These are phyloP conservation scores for Letharia columbiana DNA, from an alignment of 495 filamentous ascomycete species.

Conservation along the genomic window DNA sequence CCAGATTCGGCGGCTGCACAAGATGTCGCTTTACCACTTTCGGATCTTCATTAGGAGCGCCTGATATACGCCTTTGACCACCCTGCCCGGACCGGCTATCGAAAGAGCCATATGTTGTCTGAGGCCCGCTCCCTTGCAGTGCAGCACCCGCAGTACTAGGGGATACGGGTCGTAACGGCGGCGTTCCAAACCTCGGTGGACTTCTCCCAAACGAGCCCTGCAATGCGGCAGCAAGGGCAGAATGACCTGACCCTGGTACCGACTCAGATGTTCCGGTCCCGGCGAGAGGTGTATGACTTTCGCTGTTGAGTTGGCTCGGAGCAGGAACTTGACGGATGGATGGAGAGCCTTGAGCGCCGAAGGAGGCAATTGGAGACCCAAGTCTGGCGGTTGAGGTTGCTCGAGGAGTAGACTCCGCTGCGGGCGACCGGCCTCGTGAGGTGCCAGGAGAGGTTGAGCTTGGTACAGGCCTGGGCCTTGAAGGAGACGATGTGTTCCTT, in stretches of 20 bases:
- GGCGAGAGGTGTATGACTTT: conserved; percentile 41
- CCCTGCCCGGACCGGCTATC: conserved; percentile 47
- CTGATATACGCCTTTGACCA: conserved; percentile 29
- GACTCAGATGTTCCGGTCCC: conserved; percentile 43
- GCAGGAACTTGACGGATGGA: conserved; percentile 38
- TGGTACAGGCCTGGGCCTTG: conserved; percentile 24
- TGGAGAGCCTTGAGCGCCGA: conserved; percentile 39
- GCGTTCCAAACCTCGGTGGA: conserved; percentile 41
- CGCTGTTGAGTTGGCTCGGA: conserved; percentile 30
- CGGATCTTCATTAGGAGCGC: conserved; percentile 60
- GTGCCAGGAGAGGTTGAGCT: conserved; percentile 34
- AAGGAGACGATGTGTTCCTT: conserved; percentile 19
- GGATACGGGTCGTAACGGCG: conserved; percentile 48
- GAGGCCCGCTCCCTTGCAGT: conserved; percentile 40
- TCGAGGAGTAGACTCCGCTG: conserved; percentile 44
- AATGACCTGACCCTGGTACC: conserved; percentile 58
- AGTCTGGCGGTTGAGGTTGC: conserved; percentile 63
- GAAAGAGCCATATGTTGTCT: conserved; percentile 73
- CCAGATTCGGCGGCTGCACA: conserved; percentile 52
- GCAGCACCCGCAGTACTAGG: conserved; percentile 41
- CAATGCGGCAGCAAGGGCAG: conserved; percentile 67
- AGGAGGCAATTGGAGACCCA: conserved; percentile 57
- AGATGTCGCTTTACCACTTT: conserved; percentile 76
- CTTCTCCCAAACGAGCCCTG: conserved; percentile 53
- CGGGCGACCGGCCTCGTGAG: conserved; percentile 39